Evolutionary conservation across 495 filamentous ascomycete genomes (phyloP).

Genomic region (Tuber magnatum): DNA sequence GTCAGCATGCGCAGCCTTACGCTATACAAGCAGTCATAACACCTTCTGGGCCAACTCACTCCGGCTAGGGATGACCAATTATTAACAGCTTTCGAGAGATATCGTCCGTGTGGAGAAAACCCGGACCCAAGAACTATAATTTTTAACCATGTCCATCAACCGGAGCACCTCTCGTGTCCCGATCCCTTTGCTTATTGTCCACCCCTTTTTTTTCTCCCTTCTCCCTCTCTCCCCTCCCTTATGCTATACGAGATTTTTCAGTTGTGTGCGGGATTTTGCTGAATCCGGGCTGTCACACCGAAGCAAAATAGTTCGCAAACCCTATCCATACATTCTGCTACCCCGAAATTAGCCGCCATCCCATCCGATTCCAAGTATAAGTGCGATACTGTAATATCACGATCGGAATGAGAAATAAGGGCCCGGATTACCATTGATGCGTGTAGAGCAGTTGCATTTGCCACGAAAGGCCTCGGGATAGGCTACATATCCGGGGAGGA

Average conservation of each 20-base stretch:
- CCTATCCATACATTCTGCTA: background rate
- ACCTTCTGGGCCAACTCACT: background rate
- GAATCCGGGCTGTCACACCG: background rate
- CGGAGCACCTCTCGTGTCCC: background rate
- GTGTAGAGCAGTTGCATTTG: background rate
- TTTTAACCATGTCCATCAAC: background rate
- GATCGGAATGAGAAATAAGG: background rate
- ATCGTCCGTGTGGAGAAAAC: background rate
- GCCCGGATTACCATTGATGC: background rate
- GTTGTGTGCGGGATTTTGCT: constrained; percentile 1
- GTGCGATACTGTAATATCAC: background rate
- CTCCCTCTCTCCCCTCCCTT: background rate
- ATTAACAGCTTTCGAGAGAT: background rate
- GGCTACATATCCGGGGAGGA: background rate
- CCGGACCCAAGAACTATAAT: background rate
- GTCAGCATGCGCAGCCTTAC: background rate
- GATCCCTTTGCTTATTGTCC: background rate
- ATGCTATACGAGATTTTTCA: background rate
- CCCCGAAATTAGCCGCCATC: background rate
- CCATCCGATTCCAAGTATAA: background rate
- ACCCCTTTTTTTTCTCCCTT: background rate
- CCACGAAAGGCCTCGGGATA: background rate
- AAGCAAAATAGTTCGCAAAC: background rate
- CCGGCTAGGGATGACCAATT: background rate
- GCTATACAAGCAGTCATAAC: background rate